phyloP scores from a whole-genome alignment of 1,139 yeast genomes.

The Candida sanyaensis region DNA sequence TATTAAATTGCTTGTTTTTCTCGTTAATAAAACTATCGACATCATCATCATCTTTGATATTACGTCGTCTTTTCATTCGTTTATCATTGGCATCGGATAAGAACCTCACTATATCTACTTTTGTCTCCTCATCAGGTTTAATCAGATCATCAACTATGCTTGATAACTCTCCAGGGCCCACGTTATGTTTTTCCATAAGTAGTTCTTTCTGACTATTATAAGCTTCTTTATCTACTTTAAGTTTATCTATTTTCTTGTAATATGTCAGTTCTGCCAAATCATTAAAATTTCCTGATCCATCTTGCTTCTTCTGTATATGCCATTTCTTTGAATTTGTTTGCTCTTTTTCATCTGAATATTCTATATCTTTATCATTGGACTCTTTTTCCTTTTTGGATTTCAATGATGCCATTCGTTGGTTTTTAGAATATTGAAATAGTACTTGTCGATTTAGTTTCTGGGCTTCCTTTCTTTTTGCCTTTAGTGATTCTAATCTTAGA shows the following conservation, averaged over 20 bases:
- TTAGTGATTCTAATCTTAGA: slow-evolving; percentile 10
- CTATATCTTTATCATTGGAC: neutral
- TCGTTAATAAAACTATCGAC: slow-evolving; percentile 60
- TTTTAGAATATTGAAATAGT: slow-evolving; percentile 13
- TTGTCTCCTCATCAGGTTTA: slow-evolving; percentile 20
- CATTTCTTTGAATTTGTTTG: slow-evolving; percentile 24
- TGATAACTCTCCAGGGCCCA: slow-evolving; percentile 1
- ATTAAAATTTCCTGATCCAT: slow-evolving; percentile 41
- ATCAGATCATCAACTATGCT: slow-evolving; percentile 12
- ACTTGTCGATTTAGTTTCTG: slow-evolving; percentile 23
- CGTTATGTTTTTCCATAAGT: slow-evolving; percentile 8
- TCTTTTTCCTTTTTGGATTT: slow-evolving; percentile 5
- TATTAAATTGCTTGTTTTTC: slow-evolving; percentile 77
- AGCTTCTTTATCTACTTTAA: slow-evolving; percentile 42
- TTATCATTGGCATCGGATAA: slow-evolving; percentile 38
- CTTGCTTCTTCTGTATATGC: slow-evolving; percentile 12
- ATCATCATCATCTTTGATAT: slow-evolving; percentile 27
- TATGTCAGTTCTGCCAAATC: slow-evolving; percentile 60
- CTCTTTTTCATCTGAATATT: slow-evolving; percentile 3
- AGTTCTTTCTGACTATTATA: slow-evolving; percentile 27
- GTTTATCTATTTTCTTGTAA: slow-evolving; percentile 41
- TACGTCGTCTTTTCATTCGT: slow-evolving; percentile 29
- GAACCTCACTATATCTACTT: slow-evolving; percentile 31
- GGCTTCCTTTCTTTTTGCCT: slow-evolving; percentile 17
- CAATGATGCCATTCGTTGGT: slow-evolving; percentile 8